phyloP scores from a whole-genome alignment of 768 basidiomycete species.

The Butyriboletus loyo region DNA sequence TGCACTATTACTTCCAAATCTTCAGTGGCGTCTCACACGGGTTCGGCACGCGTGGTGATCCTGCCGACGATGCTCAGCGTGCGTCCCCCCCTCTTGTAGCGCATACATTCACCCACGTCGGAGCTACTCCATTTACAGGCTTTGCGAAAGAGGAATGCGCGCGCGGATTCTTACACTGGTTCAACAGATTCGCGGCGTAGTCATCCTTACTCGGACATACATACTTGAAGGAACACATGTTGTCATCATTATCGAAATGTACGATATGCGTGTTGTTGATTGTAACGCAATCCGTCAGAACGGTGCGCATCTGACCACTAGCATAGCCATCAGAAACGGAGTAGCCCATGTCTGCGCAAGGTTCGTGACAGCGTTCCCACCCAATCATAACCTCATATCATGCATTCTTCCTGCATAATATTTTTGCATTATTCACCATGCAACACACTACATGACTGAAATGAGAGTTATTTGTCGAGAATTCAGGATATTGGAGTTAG shows the following conservation, averaged over 20 bases:
- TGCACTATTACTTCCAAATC: slow-evolving; percentile 54
- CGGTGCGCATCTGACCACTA: too few relatives aligned
- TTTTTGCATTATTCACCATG: too few relatives aligned
- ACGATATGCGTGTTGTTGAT: slow-evolving; percentile 4
- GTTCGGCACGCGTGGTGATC: slow-evolving; percentile 34
- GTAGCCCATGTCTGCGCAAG: not conserved
- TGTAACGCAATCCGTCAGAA: not conserved
- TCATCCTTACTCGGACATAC: not conserved
- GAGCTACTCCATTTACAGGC: slow-evolving; percentile 30
- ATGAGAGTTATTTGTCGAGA: too few relatives aligned
- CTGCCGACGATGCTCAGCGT: slow-evolving; percentile 24
- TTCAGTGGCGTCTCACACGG: slow-evolving; percentile 47
- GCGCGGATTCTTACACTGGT: slow-evolving; percentile 49
- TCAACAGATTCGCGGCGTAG: slow-evolving; percentile 40
- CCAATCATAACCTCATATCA: too few relatives aligned
- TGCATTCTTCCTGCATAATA: too few relatives aligned
- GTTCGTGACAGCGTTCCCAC: not conserved
- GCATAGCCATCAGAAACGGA: not conserved
- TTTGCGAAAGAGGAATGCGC: slow-evolving; percentile 64
- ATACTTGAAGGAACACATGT: not conserved
- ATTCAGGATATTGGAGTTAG: too few relatives aligned
- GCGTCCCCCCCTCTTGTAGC: not conserved
- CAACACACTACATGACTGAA: too few relatives aligned
- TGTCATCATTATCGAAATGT: slow-evolving; percentile 3
- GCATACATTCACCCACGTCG: not conserved